Percentiles rank a stretch among this genome's conserved stretches.
Conservation (phyloP, 2,329 filamentous ascomycete genomes). For the Westerdykella aurantiaca region DNA sequence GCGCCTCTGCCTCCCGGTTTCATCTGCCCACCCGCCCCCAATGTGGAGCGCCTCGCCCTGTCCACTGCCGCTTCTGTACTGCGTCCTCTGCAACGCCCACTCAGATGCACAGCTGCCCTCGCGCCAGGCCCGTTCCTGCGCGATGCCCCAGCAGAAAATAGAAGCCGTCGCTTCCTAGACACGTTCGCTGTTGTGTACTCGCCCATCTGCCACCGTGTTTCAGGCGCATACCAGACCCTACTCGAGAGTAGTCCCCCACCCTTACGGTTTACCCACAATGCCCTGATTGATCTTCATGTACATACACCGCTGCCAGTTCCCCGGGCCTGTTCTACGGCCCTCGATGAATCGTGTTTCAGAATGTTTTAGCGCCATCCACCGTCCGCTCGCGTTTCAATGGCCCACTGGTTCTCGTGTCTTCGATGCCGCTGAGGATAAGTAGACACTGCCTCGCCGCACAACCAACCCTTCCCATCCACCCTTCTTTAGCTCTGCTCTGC, state of each 20-base stretch:
- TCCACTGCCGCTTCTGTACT: constrained; percentile 15
- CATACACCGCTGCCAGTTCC: constrained; percentile 18
- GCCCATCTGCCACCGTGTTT: constrained; percentile 33
- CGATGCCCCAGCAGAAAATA: constrained; percentile 16
- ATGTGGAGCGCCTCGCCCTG: constrained; percentile 30
- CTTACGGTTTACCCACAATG: constrained; percentile 28
- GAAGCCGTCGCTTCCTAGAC: constrained; percentile 16
- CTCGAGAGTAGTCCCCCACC: constrained; percentile 20
- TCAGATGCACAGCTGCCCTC: constrained; percentile 14
- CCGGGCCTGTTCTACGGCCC: constrained; percentile 21
- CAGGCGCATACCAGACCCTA: constrained; percentile 26
- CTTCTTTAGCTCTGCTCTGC: constrained; percentile 23
- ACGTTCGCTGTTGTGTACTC: constrained; percentile 21
- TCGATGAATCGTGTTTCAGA: constrained; percentile 38
- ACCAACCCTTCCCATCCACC: constrained; percentile 19
- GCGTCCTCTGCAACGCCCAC: constrained; percentile 20
- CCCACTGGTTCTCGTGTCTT: constrained; percentile 30
- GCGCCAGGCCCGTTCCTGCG: constrained; percentile 11
- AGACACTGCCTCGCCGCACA: constrained; percentile 35
- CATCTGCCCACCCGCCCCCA: constrained; percentile 33
- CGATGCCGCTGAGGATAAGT: constrained; percentile 32
- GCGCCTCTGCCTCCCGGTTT: constrained; percentile 29
- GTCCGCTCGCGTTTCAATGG: constrained; percentile 9
- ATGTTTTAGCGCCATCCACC: constrained; percentile 29
- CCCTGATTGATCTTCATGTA: constrained; percentile 10